Base-by-base conservation (phyloP, 331 rosid genomes). In the Ulmus americana region DNA sequence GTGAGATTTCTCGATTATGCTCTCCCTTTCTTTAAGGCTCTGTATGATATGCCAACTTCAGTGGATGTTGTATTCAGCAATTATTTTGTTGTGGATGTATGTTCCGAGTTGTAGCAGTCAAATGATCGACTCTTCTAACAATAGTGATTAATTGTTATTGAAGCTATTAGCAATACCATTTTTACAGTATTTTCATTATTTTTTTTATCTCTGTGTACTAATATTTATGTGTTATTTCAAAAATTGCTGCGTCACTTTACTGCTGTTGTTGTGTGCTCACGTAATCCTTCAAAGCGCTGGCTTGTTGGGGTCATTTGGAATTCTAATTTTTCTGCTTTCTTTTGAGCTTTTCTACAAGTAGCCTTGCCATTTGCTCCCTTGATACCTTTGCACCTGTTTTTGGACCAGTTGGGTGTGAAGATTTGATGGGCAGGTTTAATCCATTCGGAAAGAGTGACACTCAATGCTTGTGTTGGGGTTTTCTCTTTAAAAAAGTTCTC, bases 1-100 rank as follows among this genome's bases (percentile, higher is more conserved):
- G 99, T 94, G 40, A 77, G 83, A 5, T 71, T 69, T 42, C n/a
- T 70, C 53, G 40, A 6, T 12, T 9, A 40, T 11, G 28, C 5
- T 59, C 14, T 42, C 7, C 59, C 41, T 70, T 40, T 10, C 15
- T 20, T 55, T 59, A n/a, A 0, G 57, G 3, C 38, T 55, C 8
- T 43, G 61, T 16, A n/a, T 43, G 46, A 45, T 41, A 11, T 71
- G 42, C 16, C 48, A 39, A 43, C 16, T 46, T 7, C 12, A 42
- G 9, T 22, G 18, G 4, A 13, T 22, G 14, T 22, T 28, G 12
- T 18, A 11, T 40, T 12, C 8, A 42, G n/a, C 15, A 60, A 35
- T 55, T 4, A 35, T 15, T 13, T 54, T 55, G 61, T 6, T 35
- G 42, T 35, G 48, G 39, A 42, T 40, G 12, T 15, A 53, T 66